Conservation (phyloP, 148 eudicot genomes). For the Vaccinium darrowii region DNA sequence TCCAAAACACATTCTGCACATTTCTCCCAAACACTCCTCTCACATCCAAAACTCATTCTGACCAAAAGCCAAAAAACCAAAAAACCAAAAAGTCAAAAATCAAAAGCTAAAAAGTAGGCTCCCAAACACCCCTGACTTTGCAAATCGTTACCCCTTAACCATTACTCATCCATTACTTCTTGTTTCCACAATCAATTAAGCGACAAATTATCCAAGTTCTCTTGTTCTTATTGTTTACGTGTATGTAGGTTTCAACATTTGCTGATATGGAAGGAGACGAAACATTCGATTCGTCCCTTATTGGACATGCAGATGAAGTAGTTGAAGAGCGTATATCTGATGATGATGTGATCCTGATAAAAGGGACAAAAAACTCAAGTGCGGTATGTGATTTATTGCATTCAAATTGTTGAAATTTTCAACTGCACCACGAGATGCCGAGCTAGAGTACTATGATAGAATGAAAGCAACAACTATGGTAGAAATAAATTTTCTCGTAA, state of each 20-base stretch:
- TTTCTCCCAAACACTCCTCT: no score
- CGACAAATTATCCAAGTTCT: not conserved
- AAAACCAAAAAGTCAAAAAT: no score
- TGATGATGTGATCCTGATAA: constrained; percentile 94
- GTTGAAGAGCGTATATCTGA: constrained; percentile 95
- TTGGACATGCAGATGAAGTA: constrained; percentile 95
- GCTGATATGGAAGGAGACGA: constrained; percentile 99
- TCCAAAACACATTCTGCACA: no score
- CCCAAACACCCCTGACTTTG: no score
- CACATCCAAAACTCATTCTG: no score
- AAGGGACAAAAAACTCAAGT: constrained; percentile 82
- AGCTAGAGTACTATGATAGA: not conserved
- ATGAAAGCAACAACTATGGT: not conserved
- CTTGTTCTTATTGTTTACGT: not conserved
- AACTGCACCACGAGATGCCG: not conserved
- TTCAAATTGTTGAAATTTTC: not conserved
- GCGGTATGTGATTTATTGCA: constrained; percentile 53
- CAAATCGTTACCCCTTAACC: no score
- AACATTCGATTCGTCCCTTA: constrained; percentile 88
- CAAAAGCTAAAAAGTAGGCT: no score
- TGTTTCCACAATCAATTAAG: not conserved
- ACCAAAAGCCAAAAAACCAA: no score
- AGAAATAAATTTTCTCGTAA: not conserved
- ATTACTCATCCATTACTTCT: not conserved
- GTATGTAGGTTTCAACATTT: constrained; percentile 83